A percentile compares a stretch with the other conserved stretches of the same genome.
phyloP scores from a whole-genome alignment of 768 basidiomycete species.

The Boletus tomentosulus region DNA sequence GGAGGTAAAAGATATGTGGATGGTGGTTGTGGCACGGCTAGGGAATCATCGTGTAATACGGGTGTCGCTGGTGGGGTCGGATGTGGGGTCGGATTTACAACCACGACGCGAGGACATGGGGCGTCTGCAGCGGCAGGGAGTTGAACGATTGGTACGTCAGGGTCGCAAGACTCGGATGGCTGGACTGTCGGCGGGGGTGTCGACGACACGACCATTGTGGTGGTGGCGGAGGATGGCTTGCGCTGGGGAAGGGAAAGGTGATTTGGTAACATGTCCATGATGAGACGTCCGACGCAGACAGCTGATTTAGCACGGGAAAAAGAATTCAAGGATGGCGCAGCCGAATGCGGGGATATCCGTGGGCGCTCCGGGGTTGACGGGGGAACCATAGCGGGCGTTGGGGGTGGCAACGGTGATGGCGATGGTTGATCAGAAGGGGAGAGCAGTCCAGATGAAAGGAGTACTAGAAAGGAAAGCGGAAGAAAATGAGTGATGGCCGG shows the following conservation, averaged over 20 bases:
- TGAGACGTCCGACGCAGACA: conserved; percentile 42
- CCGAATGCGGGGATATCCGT: conserved; percentile 20
- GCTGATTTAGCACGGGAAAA: conserved; percentile 20
- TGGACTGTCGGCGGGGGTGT: conserved; percentile 3
- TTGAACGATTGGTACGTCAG: conserved; percentile 25
- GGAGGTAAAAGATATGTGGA: conserved; percentile 29
- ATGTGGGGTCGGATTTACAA: conserved; percentile 74
- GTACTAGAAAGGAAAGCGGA: conserved; percentile 21
- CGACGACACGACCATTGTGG: conserved; percentile 1
- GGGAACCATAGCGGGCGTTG: conserved; percentile 11
- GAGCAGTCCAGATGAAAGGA: conserved; percentile 20
- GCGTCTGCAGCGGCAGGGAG: conserved; percentile 22
- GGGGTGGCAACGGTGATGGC: conserved; percentile 26
- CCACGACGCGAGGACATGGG: conserved; percentile 53
- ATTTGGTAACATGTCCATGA: conserved; percentile 57
- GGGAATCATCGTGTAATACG: conserved; percentile 28
- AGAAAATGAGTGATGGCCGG: conserved; percentile 8
- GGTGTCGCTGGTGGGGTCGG: conserved; percentile 77
- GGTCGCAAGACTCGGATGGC: conserved; percentile 13
- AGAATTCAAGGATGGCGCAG: conserved; percentile 12
- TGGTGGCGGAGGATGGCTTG: conserved; percentile 2
- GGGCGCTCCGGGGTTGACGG: conserved; percentile 29
- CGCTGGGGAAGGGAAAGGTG: conserved; percentile 27
- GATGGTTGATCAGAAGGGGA: conserved; percentile 29
- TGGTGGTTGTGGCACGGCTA: conserved; percentile 22